phyloP scores from a whole-genome alignment of 768 basidiomycete species.

The Tephrocybe sp. region DNA sequence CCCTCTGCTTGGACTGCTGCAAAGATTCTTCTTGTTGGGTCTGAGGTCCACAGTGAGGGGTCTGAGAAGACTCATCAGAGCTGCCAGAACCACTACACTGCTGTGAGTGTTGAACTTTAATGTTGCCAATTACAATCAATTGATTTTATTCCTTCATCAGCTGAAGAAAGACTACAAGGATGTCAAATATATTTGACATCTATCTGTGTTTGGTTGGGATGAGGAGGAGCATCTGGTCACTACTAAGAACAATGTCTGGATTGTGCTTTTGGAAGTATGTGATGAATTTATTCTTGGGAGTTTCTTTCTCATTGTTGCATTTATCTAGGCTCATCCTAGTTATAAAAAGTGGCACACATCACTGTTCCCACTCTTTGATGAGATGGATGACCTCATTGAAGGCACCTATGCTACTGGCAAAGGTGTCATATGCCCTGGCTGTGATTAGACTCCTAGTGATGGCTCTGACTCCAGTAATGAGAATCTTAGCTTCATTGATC shows the following conservation, averaged over 20 bases:
- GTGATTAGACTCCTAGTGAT: too few relatives aligned
- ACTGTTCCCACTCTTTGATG: constrained; percentile 18
- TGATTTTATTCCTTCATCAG: constrained; percentile 11
- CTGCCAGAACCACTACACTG: constrained; percentile 2
- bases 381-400: constrained; percentile 9
- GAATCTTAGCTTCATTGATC: too few relatives aligned
- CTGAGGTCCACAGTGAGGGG: neutral
- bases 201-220: constrained; percentile 31
- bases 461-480: too few relatives aligned
- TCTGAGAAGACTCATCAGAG: constrained; percentile 3
- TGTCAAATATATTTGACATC: constrained; percentile 19
- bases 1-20: constrained; percentile 4
- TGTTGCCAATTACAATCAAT: neutral
- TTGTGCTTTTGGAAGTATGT: constrained; percentile 16
- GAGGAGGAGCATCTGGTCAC: constrained; percentile 20
- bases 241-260: constrained; percentile 27
- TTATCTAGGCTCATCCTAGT: constrained; percentile 12
- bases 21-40: neutral
- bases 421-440: constrained; percentile 1
- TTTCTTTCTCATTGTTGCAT: constrained; percentile 2
- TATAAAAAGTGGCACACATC: constrained; percentile 21
- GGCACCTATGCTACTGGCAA: constrained; percentile 7
- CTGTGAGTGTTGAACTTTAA: neutral
- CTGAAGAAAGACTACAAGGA: constrained; percentile 21
- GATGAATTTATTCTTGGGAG: too few relatives aligned